Evolutionary conservation across 768 basidiomycete genomes (phyloP), one percentile per base, ranked within the genome.

Genomic region (Hygrocybe coccinea): DNA sequence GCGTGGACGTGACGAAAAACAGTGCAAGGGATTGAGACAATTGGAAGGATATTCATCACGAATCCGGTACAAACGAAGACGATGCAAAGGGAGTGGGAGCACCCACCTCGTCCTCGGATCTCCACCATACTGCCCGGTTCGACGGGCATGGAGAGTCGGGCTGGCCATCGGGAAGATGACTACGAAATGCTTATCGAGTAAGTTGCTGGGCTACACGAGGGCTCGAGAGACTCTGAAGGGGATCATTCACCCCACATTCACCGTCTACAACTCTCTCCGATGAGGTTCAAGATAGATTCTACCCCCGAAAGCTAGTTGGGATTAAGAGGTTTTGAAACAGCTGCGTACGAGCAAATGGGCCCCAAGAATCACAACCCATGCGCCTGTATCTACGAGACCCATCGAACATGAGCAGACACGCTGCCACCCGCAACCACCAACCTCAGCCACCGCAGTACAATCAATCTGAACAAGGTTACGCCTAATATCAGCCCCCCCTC

Each of bases 1-100:
- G 86, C 87, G 87, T 87, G 60, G 85, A 87, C 59, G 69, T 76
- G 15, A n/a, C n/a, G n/a, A n/a, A n/a, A n/a, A n/a, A n/a, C n/a
- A n/a, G n/a, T n/a, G n/a, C n/a, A n/a, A n/a, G n/a, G n/a, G n/a
- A n/a, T n/a, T n/a, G n/a, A n/a, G n/a, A n/a, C n/a, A n/a, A n/a
- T n/a, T n/a, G n/a, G n/a, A n/a, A n/a, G n/a, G n/a, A n/a, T n/a
- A n/a, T n/a, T n/a, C n/a, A n/a, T n/a, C n/a, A n/a, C n/a, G n/a
- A n/a, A n/a, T 69, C 69, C 43, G 58, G 64, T 55, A 52, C 65
- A 39, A 69, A 71, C 50, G 69, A 67, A 45, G 64, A 73, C 17
- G 67, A 60, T 33, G 6, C 36, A 15, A 35, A 11, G 12, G 34
- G 63, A 50, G 64, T 70, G 12, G 65, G 71, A 41, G 81, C 80